phyloP scores from a whole-genome alignment of 352 stramenopile species.

The Elongisporangium senticosum region DNA sequence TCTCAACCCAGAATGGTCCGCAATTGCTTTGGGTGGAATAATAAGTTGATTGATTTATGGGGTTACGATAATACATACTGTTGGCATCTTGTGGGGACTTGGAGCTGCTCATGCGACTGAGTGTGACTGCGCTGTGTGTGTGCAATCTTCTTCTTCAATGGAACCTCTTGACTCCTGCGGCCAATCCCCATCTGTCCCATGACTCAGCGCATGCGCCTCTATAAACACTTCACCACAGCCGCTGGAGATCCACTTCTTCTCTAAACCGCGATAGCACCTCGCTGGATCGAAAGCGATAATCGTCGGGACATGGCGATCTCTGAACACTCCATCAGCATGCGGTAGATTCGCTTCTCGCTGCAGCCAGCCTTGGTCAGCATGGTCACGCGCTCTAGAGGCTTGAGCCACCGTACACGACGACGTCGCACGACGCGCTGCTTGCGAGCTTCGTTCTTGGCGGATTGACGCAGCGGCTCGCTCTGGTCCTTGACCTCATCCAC shows the following conservation, averaged over 20 bases:
- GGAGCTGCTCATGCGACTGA: not conserved
- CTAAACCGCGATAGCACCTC: not conserved
- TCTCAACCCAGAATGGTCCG: too few relatives aligned
- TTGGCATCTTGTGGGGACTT: not conserved
- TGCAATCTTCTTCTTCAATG: not conserved
- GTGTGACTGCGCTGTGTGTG: not conserved
- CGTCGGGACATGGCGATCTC: constrained; percentile 47
- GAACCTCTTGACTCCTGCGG: not conserved
- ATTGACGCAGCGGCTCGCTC: not conserved
- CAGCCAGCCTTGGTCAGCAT: constrained; percentile 39
- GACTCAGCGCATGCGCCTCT: not conserved
- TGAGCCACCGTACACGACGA: constrained; percentile 24
- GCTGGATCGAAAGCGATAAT: constrained; percentile 10
- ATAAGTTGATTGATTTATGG: not conserved
- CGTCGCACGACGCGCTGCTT: constrained; percentile 4
- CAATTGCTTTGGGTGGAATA: not conserved
- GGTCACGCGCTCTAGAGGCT: constrained; percentile 26
- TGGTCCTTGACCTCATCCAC: constrained; percentile 24
- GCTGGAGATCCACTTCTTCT: not conserved
- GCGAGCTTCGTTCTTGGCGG: constrained; percentile 5
- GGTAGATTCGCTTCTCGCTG: constrained; percentile 46
- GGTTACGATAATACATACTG: not conserved
- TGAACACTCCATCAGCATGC: constrained; percentile 51
- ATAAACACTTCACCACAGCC: not conserved
- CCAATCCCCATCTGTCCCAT: not conserved